Conservation (phyloP, 2,329 filamentous ascomycete genomes). For the Exutisphaerella laricina region DNA sequence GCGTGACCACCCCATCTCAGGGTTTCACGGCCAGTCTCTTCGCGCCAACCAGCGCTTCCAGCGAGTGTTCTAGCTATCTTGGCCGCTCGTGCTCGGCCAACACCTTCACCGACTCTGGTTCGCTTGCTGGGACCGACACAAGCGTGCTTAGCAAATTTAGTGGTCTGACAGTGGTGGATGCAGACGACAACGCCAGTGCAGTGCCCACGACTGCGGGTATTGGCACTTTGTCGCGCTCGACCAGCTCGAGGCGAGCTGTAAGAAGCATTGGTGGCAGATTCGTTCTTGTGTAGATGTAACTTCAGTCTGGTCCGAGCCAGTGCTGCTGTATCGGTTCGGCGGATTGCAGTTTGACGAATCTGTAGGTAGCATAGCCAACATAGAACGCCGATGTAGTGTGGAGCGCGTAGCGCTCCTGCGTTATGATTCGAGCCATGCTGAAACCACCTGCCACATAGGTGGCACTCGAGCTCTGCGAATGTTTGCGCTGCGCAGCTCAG, state of each 20-base stretch:
- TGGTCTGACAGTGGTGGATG: conserved; percentile 14
- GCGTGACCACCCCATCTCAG: conserved; percentile 6
- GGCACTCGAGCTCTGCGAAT: too few relatives aligned
- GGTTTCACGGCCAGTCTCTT: conserved; percentile 12
- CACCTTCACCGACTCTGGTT: conserved; percentile 11
- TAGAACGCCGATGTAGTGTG: too few relatives aligned
- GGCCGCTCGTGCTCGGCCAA: conserved; percentile 13
- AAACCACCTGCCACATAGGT: too few relatives aligned
- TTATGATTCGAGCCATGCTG: too few relatives aligned
- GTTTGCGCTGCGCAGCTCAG: too few relatives aligned
- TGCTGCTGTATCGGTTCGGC: too few relatives aligned
- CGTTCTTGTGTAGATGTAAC: too few relatives aligned
- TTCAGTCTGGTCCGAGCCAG: too few relatives aligned
- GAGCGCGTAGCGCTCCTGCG: too few relatives aligned
- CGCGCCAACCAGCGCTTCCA: conserved; percentile 8
- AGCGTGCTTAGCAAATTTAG: conserved; percentile 13
- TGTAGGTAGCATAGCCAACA: too few relatives aligned
- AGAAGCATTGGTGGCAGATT: conserved; percentile 1
- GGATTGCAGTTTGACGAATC: too few relatives aligned
- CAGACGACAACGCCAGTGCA: conserved; percentile 14
- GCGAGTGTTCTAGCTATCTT: conserved; percentile 9
- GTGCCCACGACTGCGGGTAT: conserved; percentile 17
- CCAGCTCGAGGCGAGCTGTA: neutral
- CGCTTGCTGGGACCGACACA: conserved; percentile 7
- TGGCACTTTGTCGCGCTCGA: conserved; percentile 5